These are phyloP conservation scores for Russula ochroleuca DNA, from an alignment of 768 basidiomycete species.

Conservation along the genomic window DNA sequence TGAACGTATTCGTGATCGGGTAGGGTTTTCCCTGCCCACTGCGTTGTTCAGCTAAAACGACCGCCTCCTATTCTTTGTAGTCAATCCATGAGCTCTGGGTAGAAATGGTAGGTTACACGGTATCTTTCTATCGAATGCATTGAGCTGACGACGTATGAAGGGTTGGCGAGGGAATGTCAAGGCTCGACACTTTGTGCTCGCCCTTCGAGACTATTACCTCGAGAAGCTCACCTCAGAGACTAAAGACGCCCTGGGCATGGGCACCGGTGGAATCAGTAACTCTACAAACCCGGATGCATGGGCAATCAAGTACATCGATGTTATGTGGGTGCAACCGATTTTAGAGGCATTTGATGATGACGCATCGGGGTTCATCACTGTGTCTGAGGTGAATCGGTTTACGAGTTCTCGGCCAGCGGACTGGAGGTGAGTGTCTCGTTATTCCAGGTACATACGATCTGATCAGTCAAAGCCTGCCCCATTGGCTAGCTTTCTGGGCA, in stretches of 20 bases:
- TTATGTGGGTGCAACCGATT: conserved; percentile 29
- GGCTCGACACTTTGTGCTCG: conserved; percentile 27
- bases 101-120: conserved; percentile 29
- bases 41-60: not conserved
- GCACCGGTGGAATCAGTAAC: not conserved
- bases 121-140: not conserved
- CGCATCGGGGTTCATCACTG: conserved; percentile 34
- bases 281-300: conserved; percentile 29
- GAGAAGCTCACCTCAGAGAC: conserved; percentile 25
- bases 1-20: conserved; percentile 27
- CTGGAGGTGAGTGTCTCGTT: conserved; percentile 30
- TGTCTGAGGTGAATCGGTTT: conserved; percentile 18
- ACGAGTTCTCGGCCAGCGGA: conserved; percentile 25
- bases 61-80: not conserved
- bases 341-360: conserved; percentile 38
- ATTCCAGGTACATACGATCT: not conserved
- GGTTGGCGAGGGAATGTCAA: conserved; percentile 24
- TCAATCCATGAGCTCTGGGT: conserved; percentile 25
- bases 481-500: conserved; percentile 37
- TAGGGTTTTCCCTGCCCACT: not conserved
- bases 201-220: conserved; percentile 34
- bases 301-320: conserved; percentile 31
- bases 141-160: not conserved
- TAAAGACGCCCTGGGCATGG: not conserved
- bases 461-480: conserved; percentile 27